A percentile compares a stretch with the other conserved stretches of the same genome.
phyloP scores from a whole-genome alignment of 1,284 basidiomycete genomes.

The Ustilago hordei region DNA sequence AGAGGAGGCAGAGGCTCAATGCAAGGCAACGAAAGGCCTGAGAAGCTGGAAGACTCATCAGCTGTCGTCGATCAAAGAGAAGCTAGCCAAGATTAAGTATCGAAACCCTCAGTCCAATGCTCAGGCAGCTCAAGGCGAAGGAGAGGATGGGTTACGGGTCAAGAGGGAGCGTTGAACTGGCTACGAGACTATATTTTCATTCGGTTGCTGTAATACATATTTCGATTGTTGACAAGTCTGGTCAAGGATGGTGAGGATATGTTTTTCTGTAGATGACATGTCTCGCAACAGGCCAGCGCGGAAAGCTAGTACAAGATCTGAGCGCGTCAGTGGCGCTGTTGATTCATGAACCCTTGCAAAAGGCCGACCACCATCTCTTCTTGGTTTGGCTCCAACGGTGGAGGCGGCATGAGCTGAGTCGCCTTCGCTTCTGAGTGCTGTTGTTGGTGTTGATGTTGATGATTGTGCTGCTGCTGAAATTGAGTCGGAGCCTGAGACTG shows the following conservation, averaged over 20 bases:
- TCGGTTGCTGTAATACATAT: neutral
- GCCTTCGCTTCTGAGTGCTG: neutral
- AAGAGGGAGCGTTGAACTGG: neutral
- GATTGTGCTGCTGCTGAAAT: neutral
- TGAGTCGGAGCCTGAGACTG: neutral
- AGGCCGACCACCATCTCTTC: constrained; percentile 18
- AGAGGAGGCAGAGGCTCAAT: neutral
- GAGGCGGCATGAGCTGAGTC: neutral
- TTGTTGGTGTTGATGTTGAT: constrained; percentile 9
- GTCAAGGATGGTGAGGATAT: too few relatives aligned
- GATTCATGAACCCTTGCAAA: constrained; percentile 16
- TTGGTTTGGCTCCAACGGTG: constrained; percentile 6
- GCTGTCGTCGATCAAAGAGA: constrained; percentile 21
- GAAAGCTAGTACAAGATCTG: neutral
- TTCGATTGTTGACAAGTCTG: neutral
- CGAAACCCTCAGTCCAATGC: neutral
- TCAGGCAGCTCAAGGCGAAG: neutral
- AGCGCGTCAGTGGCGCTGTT: neutral
- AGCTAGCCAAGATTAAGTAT: constrained; percentile 19
- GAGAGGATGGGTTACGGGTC: neutral
- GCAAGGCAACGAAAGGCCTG: constrained; percentile 6
- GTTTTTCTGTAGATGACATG: too few relatives aligned
- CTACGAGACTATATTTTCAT: neutral
- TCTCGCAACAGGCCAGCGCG: too few relatives aligned
- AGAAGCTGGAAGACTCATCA: constrained; percentile 25